Evolutionary conservation across 495 filamentous ascomycete species (phyloP), one percentile per base, ranked within the genome.

Genomic region (Hyaloscypha bicolor): DNA sequence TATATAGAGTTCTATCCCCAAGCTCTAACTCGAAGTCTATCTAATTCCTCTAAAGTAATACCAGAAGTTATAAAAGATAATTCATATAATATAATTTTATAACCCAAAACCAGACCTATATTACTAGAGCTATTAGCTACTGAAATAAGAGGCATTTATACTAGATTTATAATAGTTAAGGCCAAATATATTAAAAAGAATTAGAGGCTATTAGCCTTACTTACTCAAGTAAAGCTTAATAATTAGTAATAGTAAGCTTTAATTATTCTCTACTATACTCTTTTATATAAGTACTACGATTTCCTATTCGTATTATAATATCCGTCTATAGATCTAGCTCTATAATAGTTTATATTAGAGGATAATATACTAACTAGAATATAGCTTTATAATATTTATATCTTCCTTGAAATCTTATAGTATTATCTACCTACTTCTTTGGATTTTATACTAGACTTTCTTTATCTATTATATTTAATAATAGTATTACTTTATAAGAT

Each of bases 341-440:
- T 53, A 21, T n/a, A 6, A 53, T 6, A 53, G 9, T 4, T 53
- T 53, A 53, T 53, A 53, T 12, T 53, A 53, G 16, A 53, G 16
- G 1, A 53, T 53, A 53, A 53, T 53, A 53, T 53, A 53, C 51
- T 29, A 53, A 29, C 16, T n/a, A 53, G 51, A 53, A n/a, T 53
- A 53, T 53, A 6, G 16, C 51, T 21, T 53, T 4, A 29, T 6
- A 6, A 4, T 29, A 4, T 53, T 29, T n/a, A 53, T 53, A 6
- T 4, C 22, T 53, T 53, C 16, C 51, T 53, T 3, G 22, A 53
- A 16, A 6, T 53, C 22, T 29, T 53, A 53, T 53, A 53, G 16
- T 29, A 53, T n/a, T 29, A 53, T 29, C 19, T 53, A 53, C 16
- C 22, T 21, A 29, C 16, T n/a, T 53, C 22, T 53, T 53, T 53